phyloP scores from a whole-genome alignment of 768 basidiomycete species.

The Dioszegia crocea region DNA sequence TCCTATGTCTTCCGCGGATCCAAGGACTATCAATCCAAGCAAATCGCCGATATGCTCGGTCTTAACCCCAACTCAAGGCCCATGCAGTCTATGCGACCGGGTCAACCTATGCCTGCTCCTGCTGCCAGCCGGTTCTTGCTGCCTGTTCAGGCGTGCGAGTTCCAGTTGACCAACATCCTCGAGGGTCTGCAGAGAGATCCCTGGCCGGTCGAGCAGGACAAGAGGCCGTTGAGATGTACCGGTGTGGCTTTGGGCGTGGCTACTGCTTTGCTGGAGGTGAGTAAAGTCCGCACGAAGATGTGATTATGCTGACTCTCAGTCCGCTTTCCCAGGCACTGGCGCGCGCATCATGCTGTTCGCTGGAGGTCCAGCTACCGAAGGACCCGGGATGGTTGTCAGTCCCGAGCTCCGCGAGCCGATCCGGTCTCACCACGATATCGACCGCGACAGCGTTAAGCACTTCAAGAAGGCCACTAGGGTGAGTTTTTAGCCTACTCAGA shows the following conservation, averaged over 20 bases:
- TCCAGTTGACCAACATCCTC: conserved; percentile 88
- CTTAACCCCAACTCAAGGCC: conserved; percentile 58
- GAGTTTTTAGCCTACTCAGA: conserved; percentile 18
- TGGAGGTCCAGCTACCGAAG: conserved; percentile 92
- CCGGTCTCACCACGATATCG: conserved; percentile 97
- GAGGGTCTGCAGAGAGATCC: conserved; percentile 84
- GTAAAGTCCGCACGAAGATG: conserved; percentile 22
- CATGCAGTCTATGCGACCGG: conserved; percentile 38
- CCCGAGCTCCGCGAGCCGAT: conserved; percentile 96
- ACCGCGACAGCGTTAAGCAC: conserved; percentile 91
- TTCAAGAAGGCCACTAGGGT: conserved; percentile 96
- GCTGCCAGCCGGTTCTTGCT: conserved; percentile 67
- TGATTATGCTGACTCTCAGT: conserved; percentile 48
- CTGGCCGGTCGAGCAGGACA: conserved; percentile 95
- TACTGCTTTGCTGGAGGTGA: conserved; percentile 79
- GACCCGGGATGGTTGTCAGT: conserved; percentile 93
- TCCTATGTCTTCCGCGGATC: conserved; percentile 98
- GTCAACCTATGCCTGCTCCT: conserved; percentile 48
- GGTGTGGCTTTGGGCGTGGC: conserved; percentile 93
- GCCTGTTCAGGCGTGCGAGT: conserved; percentile 87
- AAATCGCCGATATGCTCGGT: conserved; percentile 97
- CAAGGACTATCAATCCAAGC: conserved; percentile 92
- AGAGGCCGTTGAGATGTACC: conserved; percentile 86
- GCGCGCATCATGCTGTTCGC: conserved; percentile 93
- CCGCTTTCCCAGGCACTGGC: conserved; percentile 91